Evolutionary conservation across 192 early-diverging fungal species (phyloP).

Genomic region (Allomyces arbusculus): DNA sequence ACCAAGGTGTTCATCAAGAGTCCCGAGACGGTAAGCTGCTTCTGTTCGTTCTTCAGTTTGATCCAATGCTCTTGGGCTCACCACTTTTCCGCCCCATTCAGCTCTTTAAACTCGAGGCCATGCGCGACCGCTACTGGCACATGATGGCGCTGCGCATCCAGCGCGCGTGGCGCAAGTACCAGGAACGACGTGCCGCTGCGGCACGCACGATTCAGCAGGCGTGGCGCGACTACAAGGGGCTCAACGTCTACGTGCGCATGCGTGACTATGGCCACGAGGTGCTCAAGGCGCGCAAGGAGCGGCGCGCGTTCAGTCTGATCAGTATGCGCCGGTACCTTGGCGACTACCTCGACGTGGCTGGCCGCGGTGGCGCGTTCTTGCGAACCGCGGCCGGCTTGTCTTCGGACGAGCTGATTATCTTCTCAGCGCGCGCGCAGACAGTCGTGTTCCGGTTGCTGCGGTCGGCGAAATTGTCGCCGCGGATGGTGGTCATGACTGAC

Average conservation of each 20-base stretch:
- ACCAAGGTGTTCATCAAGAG: conserved; percentile 90
- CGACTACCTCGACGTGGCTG: conserved; percentile 63
- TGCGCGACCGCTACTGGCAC: conserved; percentile 91
- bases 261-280: conserved; percentile 85
- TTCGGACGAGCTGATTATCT: neutral
- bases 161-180: conserved; percentile 62
- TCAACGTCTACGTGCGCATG: conserved; percentile 72
- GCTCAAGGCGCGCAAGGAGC: conserved; percentile 72
- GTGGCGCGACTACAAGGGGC: conserved; percentile 58
- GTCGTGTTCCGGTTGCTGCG: conserved; percentile 17
- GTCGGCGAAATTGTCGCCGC: conserved; percentile 47
- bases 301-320: conserved; percentile 65
- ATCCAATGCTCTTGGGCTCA: too few relatives aligned
- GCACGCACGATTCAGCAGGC: conserved; percentile 53
- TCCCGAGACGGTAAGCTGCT: conserved; percentile 52
- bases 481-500: conserved; percentile 47
- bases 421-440: neutral
- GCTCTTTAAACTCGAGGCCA: conserved; percentile 73
- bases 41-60: neutral
- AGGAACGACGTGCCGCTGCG: conserved; percentile 37
- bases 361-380: conserved; percentile 10
- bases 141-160: conserved; percentile 85
- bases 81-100: neutral
- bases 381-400: neutral
- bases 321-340: conserved; percentile 70